Evolutionary conservation across 257 asterid species (phyloP).

Genomic region (Przewalskia tangutica): DNA sequence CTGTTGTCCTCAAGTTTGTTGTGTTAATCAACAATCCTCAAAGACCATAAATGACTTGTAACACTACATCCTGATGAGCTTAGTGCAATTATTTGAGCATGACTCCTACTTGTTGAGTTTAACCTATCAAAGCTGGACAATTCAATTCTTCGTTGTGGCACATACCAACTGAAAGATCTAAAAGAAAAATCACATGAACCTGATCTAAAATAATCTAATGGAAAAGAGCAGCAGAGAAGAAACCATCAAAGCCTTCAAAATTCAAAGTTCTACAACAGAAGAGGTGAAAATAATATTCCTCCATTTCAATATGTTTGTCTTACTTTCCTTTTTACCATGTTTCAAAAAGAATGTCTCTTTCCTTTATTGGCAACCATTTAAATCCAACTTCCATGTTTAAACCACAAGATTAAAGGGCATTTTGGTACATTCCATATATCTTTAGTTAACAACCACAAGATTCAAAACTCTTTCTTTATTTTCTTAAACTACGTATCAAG

Average conservation of each 20-base stretch:
- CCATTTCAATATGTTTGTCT: too few species aligned
- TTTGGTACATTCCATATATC: too few species aligned
- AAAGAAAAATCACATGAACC: not conserved
- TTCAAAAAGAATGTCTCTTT: too few species aligned
- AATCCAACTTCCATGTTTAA: too few species aligned
- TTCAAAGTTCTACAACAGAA: not conserved
- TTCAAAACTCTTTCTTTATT: too few species aligned
- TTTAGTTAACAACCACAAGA: too few species aligned
- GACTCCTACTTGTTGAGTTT: not conserved
- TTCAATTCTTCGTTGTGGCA: not conserved
- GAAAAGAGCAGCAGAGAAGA: not conserved
- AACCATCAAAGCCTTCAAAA: not conserved
- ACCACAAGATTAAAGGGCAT: too few species aligned
- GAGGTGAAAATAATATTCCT: not conserved
- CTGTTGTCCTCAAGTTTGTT: not conserved
- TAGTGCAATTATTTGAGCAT: not conserved
- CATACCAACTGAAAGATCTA: not conserved
- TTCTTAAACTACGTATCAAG: too few species aligned
- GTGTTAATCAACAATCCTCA: not conserved
- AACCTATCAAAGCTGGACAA: not conserved
- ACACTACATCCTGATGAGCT: not conserved
- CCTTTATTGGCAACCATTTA: too few species aligned
- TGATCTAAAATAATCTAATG: too few species aligned
- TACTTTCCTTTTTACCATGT: too few species aligned
- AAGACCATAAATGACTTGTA: not conserved